A percentile compares a stretch with the other conserved stretches of the same genome.
phyloP scores from a whole-genome alignment of 2,329 filamentous ascomycete genomes.

The Coniochaeta ligniaria region DNA sequence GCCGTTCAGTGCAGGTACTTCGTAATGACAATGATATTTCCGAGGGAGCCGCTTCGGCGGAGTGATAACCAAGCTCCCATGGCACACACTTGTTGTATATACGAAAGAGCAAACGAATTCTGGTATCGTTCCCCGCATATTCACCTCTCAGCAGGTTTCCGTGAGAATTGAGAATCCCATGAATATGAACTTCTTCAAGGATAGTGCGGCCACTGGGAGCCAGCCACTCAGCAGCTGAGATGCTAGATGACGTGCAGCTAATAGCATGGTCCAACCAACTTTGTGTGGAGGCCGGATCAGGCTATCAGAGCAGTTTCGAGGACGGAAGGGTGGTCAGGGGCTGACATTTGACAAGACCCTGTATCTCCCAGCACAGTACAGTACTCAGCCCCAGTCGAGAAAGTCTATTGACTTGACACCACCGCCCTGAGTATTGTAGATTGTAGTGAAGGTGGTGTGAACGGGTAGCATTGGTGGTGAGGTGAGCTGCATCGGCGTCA shows the following conservation, averaged over 20 bases:
- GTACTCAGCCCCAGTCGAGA: not conserved
- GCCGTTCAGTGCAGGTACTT: not conserved
- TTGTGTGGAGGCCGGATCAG: not conserved
- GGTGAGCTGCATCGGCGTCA: not conserved
- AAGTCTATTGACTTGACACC: not conserved
- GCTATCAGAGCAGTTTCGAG: not conserved
- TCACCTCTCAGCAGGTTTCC: not conserved
- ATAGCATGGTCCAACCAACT: not conserved
- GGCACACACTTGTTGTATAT: not conserved
- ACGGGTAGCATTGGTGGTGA: not conserved
- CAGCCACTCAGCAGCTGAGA: not conserved
- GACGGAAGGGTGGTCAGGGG: not conserved
- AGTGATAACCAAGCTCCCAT: not conserved
- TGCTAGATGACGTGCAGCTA: not conserved
- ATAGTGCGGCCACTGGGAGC: not conserved
- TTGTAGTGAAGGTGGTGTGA: not conserved
- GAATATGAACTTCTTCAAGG: not conserved
- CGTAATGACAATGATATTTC: not conserved
- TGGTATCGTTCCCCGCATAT: not conserved
- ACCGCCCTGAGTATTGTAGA: not conserved
- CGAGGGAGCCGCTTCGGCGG: not conserved
- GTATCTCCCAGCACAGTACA: not conserved
- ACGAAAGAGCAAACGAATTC: not conserved
- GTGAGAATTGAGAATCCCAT: not conserved
- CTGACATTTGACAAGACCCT: not conserved